phyloP scores from a whole-genome alignment of 345 rosid genomes.

The Boechera retrofracta region DNA sequence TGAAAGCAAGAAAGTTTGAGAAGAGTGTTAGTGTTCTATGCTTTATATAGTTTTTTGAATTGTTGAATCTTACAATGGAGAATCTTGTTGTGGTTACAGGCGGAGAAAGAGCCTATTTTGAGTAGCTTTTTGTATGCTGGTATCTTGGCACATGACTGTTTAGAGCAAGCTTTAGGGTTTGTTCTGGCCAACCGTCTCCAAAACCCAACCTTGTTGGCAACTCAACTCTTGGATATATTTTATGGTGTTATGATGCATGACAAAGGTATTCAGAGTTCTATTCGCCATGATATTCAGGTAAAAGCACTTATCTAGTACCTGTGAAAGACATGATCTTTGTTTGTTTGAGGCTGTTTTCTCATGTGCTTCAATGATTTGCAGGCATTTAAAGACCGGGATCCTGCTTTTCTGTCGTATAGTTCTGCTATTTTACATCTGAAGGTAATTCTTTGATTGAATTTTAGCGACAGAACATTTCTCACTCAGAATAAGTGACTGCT shows the following conservation, averaged over 20 bases:
- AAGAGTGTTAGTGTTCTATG: neutral
- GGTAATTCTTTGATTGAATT: constrained; percentile 46
- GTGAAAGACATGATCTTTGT: constrained; percentile 19
- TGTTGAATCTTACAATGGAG: constrained; percentile 11
- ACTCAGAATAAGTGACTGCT: neutral
- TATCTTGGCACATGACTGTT: constrained; percentile 71
- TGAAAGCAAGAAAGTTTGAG: neutral
- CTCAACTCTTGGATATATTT: constrained; percentile 81
- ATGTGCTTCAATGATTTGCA: constrained; percentile 28
- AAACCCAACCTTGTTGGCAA: constrained; percentile 79
- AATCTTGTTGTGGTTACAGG: constrained; percentile 54
- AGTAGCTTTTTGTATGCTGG: constrained; percentile 94
- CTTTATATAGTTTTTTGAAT: neutral
- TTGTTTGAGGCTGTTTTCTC: constrained; percentile 10
- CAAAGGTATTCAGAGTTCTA: constrained; percentile 64
- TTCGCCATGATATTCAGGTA: constrained; percentile 88
- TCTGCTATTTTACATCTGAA: constrained; percentile 77
- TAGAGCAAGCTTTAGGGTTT: constrained; percentile 87
- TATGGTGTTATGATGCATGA: constrained; percentile 68
- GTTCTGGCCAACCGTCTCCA: constrained; percentile 84
- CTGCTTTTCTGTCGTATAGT: constrained; percentile 85
- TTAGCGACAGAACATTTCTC: constrained; percentile 2
- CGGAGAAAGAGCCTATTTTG: constrained; percentile 87
- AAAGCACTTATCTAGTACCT: neutral
- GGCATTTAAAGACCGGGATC: constrained; percentile 91